phyloP scores from a whole-genome alignment of 495 filamentous ascomycete genomes.

The Lichenothelia convexa region DNA sequence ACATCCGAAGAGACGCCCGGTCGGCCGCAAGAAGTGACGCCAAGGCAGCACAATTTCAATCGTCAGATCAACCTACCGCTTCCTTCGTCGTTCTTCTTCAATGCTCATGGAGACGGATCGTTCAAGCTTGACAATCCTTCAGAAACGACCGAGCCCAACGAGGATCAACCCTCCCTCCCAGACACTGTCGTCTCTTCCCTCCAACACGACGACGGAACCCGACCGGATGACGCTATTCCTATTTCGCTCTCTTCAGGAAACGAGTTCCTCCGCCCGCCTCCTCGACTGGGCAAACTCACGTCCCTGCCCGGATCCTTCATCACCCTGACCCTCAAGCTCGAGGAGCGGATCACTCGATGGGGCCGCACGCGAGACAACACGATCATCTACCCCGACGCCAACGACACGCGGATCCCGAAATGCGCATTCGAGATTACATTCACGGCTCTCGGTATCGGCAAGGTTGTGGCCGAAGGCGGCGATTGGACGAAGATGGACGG shows the following conservation, averaged over 20 bases:
- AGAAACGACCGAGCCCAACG: not conserved
- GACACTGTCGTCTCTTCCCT: slow-evolving; percentile 3
- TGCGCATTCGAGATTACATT: slow-evolving; percentile 62
- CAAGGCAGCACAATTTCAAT: slow-evolving; percentile 13
- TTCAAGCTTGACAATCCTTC: not conserved
- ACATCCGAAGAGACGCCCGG: no score
- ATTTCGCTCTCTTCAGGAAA: slow-evolving; percentile 3
- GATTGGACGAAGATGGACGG: slow-evolving; percentile 36
- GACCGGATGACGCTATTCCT: not conserved
- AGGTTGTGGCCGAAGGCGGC: slow-evolving; percentile 31
- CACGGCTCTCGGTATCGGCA: slow-evolving; percentile 45
- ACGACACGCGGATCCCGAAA: slow-evolving; percentile 58
- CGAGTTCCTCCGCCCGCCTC: slow-evolving; percentile 20
- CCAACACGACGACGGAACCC: slow-evolving; percentile 1
- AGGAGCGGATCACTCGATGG: slow-evolving; percentile 50
- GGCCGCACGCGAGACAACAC: slow-evolving; percentile 48
- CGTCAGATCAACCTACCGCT: slow-evolving; percentile 19
- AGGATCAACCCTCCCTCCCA: slow-evolving; percentile 5
- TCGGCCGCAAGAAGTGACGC: slow-evolving; percentile 8
- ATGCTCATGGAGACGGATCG: no score
- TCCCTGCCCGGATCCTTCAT: slow-evolving; percentile 28
- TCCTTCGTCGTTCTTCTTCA: slow-evolving; percentile 20
- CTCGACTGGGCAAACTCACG: slow-evolving; percentile 27
- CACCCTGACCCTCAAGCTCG: slow-evolving; percentile 41
- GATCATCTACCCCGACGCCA: slow-evolving; percentile 34